Evolutionary conservation across 2,329 filamentous ascomycete genomes (phyloP).

Genomic region (Colletotrichum shisoi): DNA sequence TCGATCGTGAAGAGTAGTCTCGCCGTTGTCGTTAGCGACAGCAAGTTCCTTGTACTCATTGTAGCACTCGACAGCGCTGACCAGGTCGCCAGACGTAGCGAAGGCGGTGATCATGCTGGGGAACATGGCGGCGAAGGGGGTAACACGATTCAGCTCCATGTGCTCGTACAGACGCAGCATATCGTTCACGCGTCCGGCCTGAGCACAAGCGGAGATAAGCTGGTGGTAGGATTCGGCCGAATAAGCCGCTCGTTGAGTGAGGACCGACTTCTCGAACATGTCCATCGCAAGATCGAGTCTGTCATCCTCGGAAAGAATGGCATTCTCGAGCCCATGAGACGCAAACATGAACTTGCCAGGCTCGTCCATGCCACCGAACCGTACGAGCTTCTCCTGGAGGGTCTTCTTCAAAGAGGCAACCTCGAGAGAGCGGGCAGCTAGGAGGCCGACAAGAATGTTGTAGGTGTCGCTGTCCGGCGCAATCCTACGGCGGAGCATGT

Average conservation of each 20-base stretch:
- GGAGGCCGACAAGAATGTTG: constrained; percentile 81
- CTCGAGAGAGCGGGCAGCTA: constrained; percentile 82
- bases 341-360: constrained; percentile 86
- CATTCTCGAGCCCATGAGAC: constrained; percentile 86
- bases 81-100: constrained; percentile 78
- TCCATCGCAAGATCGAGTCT: constrained; percentile 84
- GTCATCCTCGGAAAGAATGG: constrained; percentile 86
- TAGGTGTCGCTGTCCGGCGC: constrained; percentile 85
- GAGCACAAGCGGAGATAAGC: constrained; percentile 86
- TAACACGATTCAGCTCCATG: constrained; percentile 80
- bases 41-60: constrained; percentile 91
- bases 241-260: constrained; percentile 70
- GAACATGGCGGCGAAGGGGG: constrained; percentile 82
- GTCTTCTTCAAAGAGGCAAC: constrained; percentile 74
- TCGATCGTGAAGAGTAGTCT: constrained; percentile 71
- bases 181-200: constrained; percentile 79
- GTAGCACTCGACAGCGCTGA: constrained; percentile 92
- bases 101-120: constrained; percentile 96
- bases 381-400: constrained; percentile 81
- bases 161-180: constrained; percentile 93
- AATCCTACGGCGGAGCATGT: constrained; percentile 90
- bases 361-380: constrained; percentile 86
- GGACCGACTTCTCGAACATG: constrained; percentile 80
- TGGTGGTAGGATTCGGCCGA: constrained; percentile 84
- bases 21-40: constrained; percentile 81